phyloP scores from a whole-genome alignment of 2,329 filamentous ascomycete genomes.

The Aaosphaeria pasadenensis region DNA sequence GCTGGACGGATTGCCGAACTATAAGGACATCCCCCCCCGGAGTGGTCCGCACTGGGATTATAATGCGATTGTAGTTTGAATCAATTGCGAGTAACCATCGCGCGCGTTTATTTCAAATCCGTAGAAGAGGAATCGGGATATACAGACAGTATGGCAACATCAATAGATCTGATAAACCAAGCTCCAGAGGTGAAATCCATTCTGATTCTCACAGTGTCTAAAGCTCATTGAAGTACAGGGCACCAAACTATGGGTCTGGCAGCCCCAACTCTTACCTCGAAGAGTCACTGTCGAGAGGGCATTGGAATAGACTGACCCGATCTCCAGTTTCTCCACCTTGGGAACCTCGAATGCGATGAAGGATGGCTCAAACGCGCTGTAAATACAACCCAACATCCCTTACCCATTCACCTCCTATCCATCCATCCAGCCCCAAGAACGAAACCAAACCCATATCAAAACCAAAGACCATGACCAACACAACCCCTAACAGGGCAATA shows the following conservation, averaged over 20 bases:
- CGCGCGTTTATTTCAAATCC: no score
- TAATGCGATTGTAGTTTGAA: no score
- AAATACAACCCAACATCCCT: background rate
- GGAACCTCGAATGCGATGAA: constrained; percentile 35
- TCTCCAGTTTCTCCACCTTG: constrained; percentile 28
- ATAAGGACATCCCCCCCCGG: no score
- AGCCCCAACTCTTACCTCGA: background rate
- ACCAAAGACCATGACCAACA: background rate
- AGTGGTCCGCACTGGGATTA: no score
- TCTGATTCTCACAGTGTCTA: background rate
- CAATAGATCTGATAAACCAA: constrained; percentile 14
- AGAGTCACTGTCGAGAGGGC: no score
- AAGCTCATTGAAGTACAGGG: constrained; percentile 15
- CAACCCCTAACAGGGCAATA: constrained; percentile 12
- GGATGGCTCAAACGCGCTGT: constrained; percentile 33
- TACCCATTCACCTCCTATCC: background rate
- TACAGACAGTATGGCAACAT: constrained; percentile 2
- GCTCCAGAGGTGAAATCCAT: constrained; percentile 11
- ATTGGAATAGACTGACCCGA: background rate
- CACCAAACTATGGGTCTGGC: constrained; percentile 35
- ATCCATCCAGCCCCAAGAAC: background rate
- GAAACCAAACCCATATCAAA: background rate
- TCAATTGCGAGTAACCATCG: no score
- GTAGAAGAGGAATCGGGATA: no score
- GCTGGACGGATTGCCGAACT: no score